Evolutionary conservation across 2,329 filamentous ascomycete species (phyloP), one percentile per base, ranked within the genome.

Genomic region (Pseudophaeomoniella oleicola): DNA sequence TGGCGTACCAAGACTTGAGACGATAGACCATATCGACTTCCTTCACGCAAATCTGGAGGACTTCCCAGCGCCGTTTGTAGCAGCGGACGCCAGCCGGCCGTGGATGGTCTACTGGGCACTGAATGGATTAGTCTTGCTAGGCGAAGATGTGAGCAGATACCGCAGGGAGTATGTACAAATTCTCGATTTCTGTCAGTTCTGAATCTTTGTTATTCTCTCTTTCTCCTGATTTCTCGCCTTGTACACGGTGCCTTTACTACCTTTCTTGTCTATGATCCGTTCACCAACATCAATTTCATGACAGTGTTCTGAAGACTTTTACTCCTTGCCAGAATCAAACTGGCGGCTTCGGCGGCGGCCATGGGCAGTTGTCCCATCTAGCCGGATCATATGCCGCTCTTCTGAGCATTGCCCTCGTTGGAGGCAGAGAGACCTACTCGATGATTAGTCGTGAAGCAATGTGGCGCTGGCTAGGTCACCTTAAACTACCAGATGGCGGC

Each of bases 61-160:
- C 34, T 74, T 92, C 42, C 84, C 88, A 0, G 62, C 71, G 5
- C 64, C 63, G 3, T 94, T 81, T 57, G 75, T 79, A 36, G 69
- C 69, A 34, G 73, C 86, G 46, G 90, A 98, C 64, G 80, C 90
- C 19, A 87, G 82, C 53, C 69, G 88, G 38, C 87, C 90, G 6
- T 98, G 90, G 90, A 72, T 94, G 50, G 69, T 94, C 44, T 96
- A 94, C 62, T 98, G 90, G 90, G 81, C 74, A 37, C 65, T 96
- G 37, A 74, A 78, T 19, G 85, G 74, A 2, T 65, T 98, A 44
- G 66, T 71, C 16, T 66, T 87, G 19, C 63, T 98, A 35, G 86
- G 84, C 34, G 75, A 86, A 52, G 83, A 94, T 53, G 58, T 74
- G 29, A 64, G 60, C 5, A 50, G 55, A 38, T 88, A 84, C 56